Base-by-base conservation (phyloP, 257 asterid genomes). In the Sherardia arvensis region DNA sequence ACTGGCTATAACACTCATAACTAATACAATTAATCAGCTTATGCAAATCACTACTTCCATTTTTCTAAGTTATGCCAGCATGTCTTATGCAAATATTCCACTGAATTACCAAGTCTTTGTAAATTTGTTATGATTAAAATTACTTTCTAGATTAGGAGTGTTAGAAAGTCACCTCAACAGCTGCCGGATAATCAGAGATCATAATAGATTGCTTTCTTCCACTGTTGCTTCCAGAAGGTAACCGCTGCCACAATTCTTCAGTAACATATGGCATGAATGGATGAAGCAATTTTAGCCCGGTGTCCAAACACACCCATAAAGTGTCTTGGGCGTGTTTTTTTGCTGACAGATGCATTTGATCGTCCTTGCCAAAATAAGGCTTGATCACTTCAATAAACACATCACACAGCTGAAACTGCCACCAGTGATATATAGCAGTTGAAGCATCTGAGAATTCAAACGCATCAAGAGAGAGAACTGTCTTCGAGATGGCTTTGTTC, bases 161-260 rank as follows among this genome's bases (percentile, higher is more conserved):
- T 22, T 53, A 53, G 47, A 5, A 14, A n/a, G 55, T 55, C 51
- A 92, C 99, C 96, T 81, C 79, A 18, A 80, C 78, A 49, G 62
- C 32, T 59, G 97, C 77, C 18, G 97, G 97, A 76, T 89, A 92
- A 58, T 89, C 96, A 38, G 91, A 79, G 64, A 85, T 77, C 84
- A 92, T 80, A 59, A 92, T 85, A 23, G 99, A 89, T 72, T 82
- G 95, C 71, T 89, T 87, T 81, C 84, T 84, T 65, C 66, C 61
- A 69, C 72, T 75, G 78, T 84, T 81, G 55, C 73, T 74, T 53
- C 74, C 79, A 51, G 85, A 70, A 71, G 99, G 97, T 57, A 92
- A 91, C 14, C 99, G 95, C 83, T 92, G 99, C 99, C 99, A 92
- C 65, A 92, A 71, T 75, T 91, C 98, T 77, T 92, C 97, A 0